Conservation (phyloP, 2,329 filamentous ascomycete species). For the Diplodia corticola region DNA sequence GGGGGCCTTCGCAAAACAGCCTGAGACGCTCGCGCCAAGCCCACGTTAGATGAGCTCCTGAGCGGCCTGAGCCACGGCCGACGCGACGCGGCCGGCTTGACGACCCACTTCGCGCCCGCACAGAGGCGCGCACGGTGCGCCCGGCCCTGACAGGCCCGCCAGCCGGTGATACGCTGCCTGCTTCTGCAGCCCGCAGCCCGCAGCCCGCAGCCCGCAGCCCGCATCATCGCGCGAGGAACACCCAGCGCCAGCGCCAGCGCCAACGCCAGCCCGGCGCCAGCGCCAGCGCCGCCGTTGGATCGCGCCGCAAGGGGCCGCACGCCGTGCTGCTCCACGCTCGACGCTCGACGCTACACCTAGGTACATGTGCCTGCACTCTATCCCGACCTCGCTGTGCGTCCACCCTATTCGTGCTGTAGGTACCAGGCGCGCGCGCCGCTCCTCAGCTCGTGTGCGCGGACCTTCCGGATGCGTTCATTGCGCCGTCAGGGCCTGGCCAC, state of each 20-base stretch:
- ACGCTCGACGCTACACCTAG: background rate
- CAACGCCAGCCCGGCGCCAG: background rate
- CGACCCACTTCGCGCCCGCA: slow-evolving; percentile 12
- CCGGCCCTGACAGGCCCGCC: background rate
- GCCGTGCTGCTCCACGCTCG: slow-evolving; percentile 5
- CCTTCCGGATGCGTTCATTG: slow-evolving; percentile 13
- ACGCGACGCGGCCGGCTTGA: background rate
- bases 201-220: no score
- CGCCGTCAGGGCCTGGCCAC: slow-evolving; percentile 4
- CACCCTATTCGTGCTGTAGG: background rate
- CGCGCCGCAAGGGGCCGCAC: slow-evolving; percentile 13
- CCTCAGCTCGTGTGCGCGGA: slow-evolving; percentile 13
- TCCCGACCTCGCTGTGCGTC: slow-evolving; percentile 2
- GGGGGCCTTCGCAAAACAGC: slow-evolving; percentile 17
- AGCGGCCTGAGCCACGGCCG: slow-evolving; percentile 17
- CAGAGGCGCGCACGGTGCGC: background rate
- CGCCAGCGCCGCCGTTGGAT: background rate
- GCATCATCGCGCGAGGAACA: background rate
- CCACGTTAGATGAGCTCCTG: slow-evolving; percentile 20
- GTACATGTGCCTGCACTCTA: slow-evolving; percentile 15
- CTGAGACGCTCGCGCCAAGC: slow-evolving; percentile 18
- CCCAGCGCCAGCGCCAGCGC: background rate
- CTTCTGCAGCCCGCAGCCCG: background rate
- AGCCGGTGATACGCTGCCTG: slow-evolving; percentile 3
- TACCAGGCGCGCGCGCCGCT: background rate